Evolutionary conservation across 345 rosid genomes (phyloP).

Genomic region (Geranium rotundifolium): DNA sequence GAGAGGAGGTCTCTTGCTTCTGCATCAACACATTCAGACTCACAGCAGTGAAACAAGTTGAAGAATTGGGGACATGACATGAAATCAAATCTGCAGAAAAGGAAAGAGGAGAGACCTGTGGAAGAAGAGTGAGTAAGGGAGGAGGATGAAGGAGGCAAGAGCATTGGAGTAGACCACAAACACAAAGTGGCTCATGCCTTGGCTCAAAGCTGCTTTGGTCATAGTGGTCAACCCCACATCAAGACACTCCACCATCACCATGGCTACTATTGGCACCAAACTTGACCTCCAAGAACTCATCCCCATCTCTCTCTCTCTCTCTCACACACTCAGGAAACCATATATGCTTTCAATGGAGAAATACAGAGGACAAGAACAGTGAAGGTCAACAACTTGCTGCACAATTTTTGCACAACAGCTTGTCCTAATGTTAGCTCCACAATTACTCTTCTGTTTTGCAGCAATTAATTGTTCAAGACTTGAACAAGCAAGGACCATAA

Average conservation of each 20-base stretch:
- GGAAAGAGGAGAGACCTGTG: slow-evolving; percentile 11
- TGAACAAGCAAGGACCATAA: too few species aligned
- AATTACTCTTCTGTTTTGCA: too few species aligned
- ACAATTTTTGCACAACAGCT: too few species aligned
- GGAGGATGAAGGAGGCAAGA: slow-evolving; percentile 25
- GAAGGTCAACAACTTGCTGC: too few species aligned
- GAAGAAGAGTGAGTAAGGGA: slow-evolving; percentile 21
- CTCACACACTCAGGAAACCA: too few species aligned
- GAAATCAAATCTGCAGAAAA: background rate
- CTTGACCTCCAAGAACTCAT: slow-evolving; percentile 8
- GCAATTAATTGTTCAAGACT: too few species aligned
- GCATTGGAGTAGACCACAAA: slow-evolving; percentile 34
- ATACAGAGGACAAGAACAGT: too few species aligned
- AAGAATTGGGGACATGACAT: background rate
- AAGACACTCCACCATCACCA: slow-evolving; percentile 26
- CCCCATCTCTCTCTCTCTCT: slow-evolving; percentile 9
- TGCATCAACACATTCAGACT: slow-evolving; percentile 2
- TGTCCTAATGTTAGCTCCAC: too few species aligned
- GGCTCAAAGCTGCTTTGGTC: slow-evolving; percentile 42
- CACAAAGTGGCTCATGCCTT: slow-evolving; percentile 32
- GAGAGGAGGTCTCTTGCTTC: slow-evolving; percentile 28
- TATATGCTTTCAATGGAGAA: too few species aligned
- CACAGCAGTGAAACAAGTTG: background rate
- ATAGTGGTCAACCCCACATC: slow-evolving; percentile 35
- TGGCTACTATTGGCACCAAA: slow-evolving; percentile 30